Base-by-base conservation (phyloP, 805 yeast genomes). In the Kodamaea jinghongensis region DNA sequence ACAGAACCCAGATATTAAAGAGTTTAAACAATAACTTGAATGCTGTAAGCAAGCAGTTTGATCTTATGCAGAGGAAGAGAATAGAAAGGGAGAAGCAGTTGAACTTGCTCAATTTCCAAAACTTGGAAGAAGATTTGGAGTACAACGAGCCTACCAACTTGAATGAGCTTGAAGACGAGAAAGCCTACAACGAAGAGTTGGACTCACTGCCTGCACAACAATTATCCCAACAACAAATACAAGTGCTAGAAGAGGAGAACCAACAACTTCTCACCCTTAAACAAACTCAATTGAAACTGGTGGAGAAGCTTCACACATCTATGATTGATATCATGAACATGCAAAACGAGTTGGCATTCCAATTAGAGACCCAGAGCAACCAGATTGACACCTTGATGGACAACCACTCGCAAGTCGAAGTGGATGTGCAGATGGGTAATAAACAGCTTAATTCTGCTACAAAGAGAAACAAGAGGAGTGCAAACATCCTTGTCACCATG, bases 291-390 rank as follows among this genome's bases (percentile, higher is more conserved):
- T 51, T 83, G 17, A 66, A 74, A 29, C 78, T 80, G 44, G 83
- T 81, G 6, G 78, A 76, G 44, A 66, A 73, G 44, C 67, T 84
- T 26, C 83, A 82, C 50, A 65, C 65, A 17, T 75, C 86, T 1
- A 79, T 83, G 59, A 56, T 79, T 31, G 96, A 87, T 53, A 82
- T 90, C 31, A 75, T 89, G 1, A 76, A 81, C 39, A 60, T 90
- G 45, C 91, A 89, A 53, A 70, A 81, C 16, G 93, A 86, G 53
- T 67, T 89, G 39, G 73, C 86, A 9, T 68, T 81, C 39, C 95
- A 90, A 55, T 67, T 89, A 34, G 76, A 78, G 16, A 59, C 77
- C 1, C 97, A 89, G 60, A 78, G 83, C 4, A 83, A 83, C 38
- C 81, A 77, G 55, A 83, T 89, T 11, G 70, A 75, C 36, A 66